These are phyloP conservation scores for Cochlearia excelsa DNA, from an alignment of 345 rosid species.

Conservation along the genomic window DNA sequence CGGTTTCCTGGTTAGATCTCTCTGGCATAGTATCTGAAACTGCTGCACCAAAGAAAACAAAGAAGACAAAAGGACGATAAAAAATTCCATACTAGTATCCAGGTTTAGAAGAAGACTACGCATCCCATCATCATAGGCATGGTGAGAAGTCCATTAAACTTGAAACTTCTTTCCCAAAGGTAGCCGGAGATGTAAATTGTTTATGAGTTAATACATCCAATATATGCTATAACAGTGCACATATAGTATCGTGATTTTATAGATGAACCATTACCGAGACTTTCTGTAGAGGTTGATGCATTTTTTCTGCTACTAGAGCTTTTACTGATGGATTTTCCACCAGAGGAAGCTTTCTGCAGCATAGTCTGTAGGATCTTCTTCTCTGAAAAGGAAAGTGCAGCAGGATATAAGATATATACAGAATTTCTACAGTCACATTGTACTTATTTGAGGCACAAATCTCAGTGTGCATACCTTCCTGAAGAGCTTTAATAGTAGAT, in stretches of 20 bases:
- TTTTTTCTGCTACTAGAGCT: slow-evolving; percentile 49
- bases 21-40: slow-evolving; percentile 40
- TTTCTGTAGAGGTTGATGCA: slow-evolving; percentile 79
- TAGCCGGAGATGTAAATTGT: background rate
- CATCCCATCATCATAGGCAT: background rate
- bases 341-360: slow-evolving; percentile 64
- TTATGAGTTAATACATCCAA: slow-evolving; percentile 12
- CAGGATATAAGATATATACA: slow-evolving; percentile 14
- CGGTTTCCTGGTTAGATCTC: slow-evolving; percentile 42
- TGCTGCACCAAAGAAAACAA: slow-evolving; percentile 15
- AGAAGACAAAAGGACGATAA: background rate
- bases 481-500: slow-evolving; percentile 77
- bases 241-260: slow-evolving; percentile 7
- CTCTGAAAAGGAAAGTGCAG: slow-evolving; percentile 49
- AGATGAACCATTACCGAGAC: slow-evolving; percentile 54
- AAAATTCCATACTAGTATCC: slow-evolving; percentile 12
- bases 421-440: slow-evolving; percentile 10
- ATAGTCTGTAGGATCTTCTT: slow-evolving; percentile 87
- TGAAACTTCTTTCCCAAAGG: background rate
- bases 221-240: slow-evolving; percentile 13
- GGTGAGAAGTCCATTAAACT: slow-evolving; percentile 2
- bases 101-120: slow-evolving; percentile 2
- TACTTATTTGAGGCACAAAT: slow-evolving; percentile 2
- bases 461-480: slow-evolving; percentile 62
- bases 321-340: slow-evolving; percentile 48